Percentiles rank a stretch among this genome's conserved stretches.
These are phyloP conservation scores for Aspergillus calidoustus DNA, from an alignment of 2,329 filamentous ascomycete species.

Conservation along the genomic window DNA sequence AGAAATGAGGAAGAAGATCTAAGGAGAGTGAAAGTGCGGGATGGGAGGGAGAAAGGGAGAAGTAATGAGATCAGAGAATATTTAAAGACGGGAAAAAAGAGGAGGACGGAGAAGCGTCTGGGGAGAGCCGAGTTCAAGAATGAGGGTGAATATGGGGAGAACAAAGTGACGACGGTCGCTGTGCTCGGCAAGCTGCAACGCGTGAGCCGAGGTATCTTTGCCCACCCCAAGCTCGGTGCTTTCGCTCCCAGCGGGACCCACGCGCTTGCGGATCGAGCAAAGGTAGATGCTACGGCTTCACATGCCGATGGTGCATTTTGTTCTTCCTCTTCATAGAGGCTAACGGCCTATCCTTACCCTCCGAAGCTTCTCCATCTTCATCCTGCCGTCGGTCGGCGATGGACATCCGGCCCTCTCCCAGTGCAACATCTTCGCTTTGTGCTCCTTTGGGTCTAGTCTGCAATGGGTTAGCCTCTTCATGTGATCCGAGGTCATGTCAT, in stretches of 20 bases:
- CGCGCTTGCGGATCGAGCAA: constrained; percentile 27
- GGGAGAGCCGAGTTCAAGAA: constrained; percentile 32
- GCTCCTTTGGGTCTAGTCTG: not conserved
- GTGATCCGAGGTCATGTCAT: constrained; percentile 6
- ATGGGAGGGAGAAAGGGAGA: constrained; percentile 22
- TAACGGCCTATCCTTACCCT: not conserved
- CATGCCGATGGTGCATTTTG: constrained; percentile 34
- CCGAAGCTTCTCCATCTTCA: not conserved
- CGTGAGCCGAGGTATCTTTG: constrained; percentile 40
- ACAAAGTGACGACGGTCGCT: constrained; percentile 24
- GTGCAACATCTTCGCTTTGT: not conserved
- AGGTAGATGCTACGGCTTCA: constrained; percentile 36
- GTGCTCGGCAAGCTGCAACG: constrained; percentile 35
- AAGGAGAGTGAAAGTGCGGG: constrained; percentile 15
- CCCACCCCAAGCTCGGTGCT: constrained; percentile 25
- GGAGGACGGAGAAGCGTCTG: constrained; percentile 25
- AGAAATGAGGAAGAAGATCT: constrained; percentile 13
- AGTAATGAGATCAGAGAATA: constrained; percentile 7
- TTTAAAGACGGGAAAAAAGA: constrained; percentile 15
- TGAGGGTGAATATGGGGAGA: constrained; percentile 23
- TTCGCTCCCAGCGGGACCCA: constrained; percentile 9
- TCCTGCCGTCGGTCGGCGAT: not conserved
- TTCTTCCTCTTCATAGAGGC: not conserved
- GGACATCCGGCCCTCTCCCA: not conserved
- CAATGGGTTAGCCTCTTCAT: not conserved